These are phyloP conservation scores for Exophiala calicioides DNA, from an alignment of 2,329 filamentous ascomycete genomes.

Conservation along the genomic window DNA sequence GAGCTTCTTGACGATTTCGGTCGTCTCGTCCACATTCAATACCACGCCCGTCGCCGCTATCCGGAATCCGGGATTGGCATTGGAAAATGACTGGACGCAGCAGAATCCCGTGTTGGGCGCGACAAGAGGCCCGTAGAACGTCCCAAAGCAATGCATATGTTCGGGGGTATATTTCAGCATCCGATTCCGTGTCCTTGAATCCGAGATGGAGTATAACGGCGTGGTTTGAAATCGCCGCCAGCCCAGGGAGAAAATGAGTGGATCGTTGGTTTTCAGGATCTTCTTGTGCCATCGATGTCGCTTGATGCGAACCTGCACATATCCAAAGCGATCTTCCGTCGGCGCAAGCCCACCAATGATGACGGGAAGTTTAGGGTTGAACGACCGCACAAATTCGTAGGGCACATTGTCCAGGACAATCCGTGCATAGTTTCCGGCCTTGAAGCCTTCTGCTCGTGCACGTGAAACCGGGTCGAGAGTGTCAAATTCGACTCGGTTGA, in stretches of 20 bases:
- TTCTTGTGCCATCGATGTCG: constrained; percentile 98
- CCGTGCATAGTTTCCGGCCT: constrained; percentile 88
- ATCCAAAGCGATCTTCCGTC: constrained; percentile 94
- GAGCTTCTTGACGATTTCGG: constrained; percentile 98
- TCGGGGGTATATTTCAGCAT: constrained; percentile 99
- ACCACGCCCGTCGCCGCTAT: constrained; percentile 94
- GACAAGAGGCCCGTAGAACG: constrained; percentile 91
- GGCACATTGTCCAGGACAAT: constrained; percentile 87
- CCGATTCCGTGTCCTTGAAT: constrained; percentile 87
- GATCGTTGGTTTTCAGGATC: constrained; percentile 97
- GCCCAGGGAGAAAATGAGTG: constrained; percentile 92
- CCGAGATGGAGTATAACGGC: constrained; percentile 91
- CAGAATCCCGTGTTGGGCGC: constrained; percentile 96
- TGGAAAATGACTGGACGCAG: constrained; percentile 85
- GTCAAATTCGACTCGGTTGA: constrained; percentile 93
- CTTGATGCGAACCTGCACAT: constrained; percentile 94
- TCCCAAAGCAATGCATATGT: constrained; percentile 98
- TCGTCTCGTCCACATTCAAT: constrained; percentile 88
- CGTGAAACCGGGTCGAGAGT: constrained; percentile 81
- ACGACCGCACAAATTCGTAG: constrained; percentile 81
- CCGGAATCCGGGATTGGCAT: constrained; percentile 83
- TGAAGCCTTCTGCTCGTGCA: constrained; percentile 82
- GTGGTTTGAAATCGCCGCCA: constrained; percentile 94
- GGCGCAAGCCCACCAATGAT: constrained; percentile 88
- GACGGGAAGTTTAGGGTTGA: constrained; percentile 79